A percentile compares a stretch with the other conserved stretches of the same genome.
phyloP scores from a whole-genome alignment of 108 stramenopile species.

The Discostella pseudostelligera region DNA sequence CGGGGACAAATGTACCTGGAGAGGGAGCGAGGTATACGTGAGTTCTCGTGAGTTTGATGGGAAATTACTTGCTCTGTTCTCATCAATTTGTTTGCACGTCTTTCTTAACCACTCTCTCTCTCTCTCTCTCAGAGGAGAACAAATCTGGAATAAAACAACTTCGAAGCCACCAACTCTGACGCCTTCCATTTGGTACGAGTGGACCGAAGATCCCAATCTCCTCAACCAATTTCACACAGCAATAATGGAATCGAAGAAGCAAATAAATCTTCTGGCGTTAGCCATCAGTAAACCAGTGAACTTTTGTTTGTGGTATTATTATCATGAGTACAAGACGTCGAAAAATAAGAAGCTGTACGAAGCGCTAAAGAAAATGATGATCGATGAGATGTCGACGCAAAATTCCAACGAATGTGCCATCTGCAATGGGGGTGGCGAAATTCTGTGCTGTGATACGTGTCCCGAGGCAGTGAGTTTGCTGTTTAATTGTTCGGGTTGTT shows the following conservation, averaged over 20 bases:
- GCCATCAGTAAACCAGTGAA: conserved; percentile 17
- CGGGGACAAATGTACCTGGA: conserved; percentile 5
- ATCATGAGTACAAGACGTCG: conserved; percentile 27
- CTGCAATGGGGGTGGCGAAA: neutral
- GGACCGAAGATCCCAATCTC: conserved; percentile 17
- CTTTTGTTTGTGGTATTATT: conserved; percentile 45
- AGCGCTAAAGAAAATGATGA: conserved; percentile 6
- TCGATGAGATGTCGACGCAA: neutral
- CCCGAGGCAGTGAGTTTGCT: neutral
- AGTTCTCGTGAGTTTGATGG: conserved; percentile 22
- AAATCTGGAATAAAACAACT: conserved; percentile 13
- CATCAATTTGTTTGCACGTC: neutral
- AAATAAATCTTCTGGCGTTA: conserved; percentile 16
- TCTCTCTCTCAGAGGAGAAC: conserved; percentile 5
- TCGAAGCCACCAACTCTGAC: neutral
- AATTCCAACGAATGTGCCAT: conserved; percentile 6
- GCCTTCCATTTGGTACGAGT: conserved; percentile 15
- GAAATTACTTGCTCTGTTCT: neutral
- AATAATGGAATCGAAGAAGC: conserved; percentile 26
- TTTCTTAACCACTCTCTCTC: neutral
- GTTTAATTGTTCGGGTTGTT: neutral
- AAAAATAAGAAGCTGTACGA: neutral
- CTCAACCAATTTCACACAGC: conserved; percentile 21
- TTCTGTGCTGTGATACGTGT: conserved; percentile 2
- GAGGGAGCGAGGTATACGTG: conserved; percentile 14